A percentile compares a stretch with the other conserved stretches of the same genome.
phyloP scores from a whole-genome alignment of 371 early-diverging fungal species.

The Mortierella sp. region DNA sequence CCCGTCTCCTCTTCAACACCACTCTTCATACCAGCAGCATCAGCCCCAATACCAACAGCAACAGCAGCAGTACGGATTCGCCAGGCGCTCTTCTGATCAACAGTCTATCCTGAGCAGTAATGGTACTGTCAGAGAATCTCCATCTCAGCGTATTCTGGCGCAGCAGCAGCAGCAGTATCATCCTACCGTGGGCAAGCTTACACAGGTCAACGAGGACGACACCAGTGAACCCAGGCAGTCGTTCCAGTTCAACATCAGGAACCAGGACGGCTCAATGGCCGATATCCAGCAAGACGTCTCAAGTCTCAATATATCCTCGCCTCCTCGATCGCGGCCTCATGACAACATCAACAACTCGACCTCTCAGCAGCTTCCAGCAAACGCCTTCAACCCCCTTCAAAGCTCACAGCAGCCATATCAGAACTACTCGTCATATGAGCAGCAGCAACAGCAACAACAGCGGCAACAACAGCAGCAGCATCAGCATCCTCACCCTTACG shows the following conservation, averaged over 20 bases:
- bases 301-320: constrained; percentile 42
- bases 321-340: constrained; percentile 29
- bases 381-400: constrained; percentile 5
- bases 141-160: constrained; percentile 25
- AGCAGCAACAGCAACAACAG: constrained; percentile 23
- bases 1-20: constrained; percentile 1
- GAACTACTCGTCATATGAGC: constrained; percentile 23
- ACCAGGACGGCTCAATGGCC: constrained; percentile 13
- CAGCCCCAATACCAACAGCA: constrained; percentile 11
- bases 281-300: constrained; percentile 47
- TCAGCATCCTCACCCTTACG: constrained; percentile 12
- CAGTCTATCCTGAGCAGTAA: constrained; percentile 22
- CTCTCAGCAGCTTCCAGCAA: constrained; percentile 14
- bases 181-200: constrained; percentile 33
- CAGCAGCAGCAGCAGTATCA: constrained; percentile 36
- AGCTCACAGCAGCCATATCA: constrained; percentile 22
- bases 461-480: constrained; percentile 22
- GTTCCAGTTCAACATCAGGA: constrained; percentile 31
- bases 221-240: constrained; percentile 30
- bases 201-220: constrained; percentile 42
- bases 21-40: constrained; percentile 5
- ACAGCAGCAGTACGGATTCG: constrained; percentile 25
- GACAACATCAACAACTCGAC: constrained; percentile 6
- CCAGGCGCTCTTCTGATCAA: constrained; percentile 37
- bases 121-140: constrained; percentile 35